These are phyloP conservation scores for Aspergillus oerlinghausenensis DNA, from an alignment of 2,329 filamentous ascomycete species.

Conservation along the genomic window DNA sequence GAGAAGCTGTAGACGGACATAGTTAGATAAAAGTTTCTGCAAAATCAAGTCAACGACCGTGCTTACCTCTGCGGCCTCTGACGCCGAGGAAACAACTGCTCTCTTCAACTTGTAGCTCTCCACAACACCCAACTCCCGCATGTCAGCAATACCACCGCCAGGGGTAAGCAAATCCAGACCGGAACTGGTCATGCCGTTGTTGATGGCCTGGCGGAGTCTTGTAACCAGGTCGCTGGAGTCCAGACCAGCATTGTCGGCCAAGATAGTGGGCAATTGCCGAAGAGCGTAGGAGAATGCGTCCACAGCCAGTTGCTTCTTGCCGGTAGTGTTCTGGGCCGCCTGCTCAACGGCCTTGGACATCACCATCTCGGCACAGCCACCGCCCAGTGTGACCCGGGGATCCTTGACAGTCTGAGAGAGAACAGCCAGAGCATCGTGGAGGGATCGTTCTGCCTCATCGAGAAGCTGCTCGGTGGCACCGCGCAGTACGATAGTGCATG, in stretches of 20 bases:
- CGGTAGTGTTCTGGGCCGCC: conserved; percentile 86
- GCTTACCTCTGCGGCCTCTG: conserved; percentile 89
- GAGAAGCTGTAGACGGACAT: conserved; percentile 58
- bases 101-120: conserved; percentile 99
- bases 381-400: conserved; percentile 87
- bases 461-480: conserved; percentile 95
- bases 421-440: conserved; percentile 94
- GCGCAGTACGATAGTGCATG: conserved; percentile 93
- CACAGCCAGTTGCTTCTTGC: conserved; percentile 94
- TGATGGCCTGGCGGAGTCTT: conserved; percentile 86
- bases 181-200: conserved; percentile 88
- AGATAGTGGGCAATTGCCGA: conserved; percentile 88
- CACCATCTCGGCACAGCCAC: conserved; percentile 95
- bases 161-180: conserved; percentile 85
- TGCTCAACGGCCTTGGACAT: conserved; percentile 98
- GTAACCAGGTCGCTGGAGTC: conserved; percentile 93
- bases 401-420: conserved; percentile 95
- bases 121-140: conserved; percentile 90
- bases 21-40: conserved; percentile 10
- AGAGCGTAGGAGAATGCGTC: conserved; percentile 84
- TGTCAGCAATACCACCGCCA: conserved; percentile 88
- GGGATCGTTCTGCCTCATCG: conserved; percentile 90
- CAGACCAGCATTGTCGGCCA: conserved; percentile 94
- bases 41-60: conserved; percentile 5
- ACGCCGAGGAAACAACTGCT: conserved; percentile 94